Evolutionary conservation across 2,329 filamentous ascomycete species (phyloP), one percentile per base, ranked within the genome.

Genomic region (Aureobasidium melanogenum): DNA sequence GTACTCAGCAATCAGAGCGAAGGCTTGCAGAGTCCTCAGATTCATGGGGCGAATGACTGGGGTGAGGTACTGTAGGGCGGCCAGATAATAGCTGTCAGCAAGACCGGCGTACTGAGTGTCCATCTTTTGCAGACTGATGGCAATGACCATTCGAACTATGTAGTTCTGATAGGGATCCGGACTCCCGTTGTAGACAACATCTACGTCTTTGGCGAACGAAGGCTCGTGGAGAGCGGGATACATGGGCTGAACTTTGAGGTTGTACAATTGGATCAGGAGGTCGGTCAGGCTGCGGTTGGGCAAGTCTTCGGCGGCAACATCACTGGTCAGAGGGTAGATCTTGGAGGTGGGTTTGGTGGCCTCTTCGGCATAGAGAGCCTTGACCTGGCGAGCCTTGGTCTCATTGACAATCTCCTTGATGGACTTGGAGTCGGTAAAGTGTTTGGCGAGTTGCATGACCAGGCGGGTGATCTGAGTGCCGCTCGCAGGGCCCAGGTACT

Each of bases 381-480:
- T 80, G 77, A 88, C 80, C 71, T 85, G 77, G 79, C 84, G 76
- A 76, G 85, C 70, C 73, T 84, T 73, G 76, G 85, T 71, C 82
- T 92, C 88, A 3, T 92, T 90, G 34, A 97, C 89, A 54, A 97
- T 86, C 67, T 97, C 91, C 62, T 91, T 91, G 71, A 97, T 97
- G 66, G 88, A 91, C 73, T 91, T 89, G 5, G 91, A 88, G 69
- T 94, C 88, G 28, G 91, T 95, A 69, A 93, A 96, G 65, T 91
- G 88, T 76, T 96, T 97, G 58, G 93, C 93, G 74, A 96, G 86
- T 72, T 97, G 92, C 88, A 99, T 97, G 12, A 99, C 87, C 67
- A 97, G 81, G 32, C 93, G 86, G 14, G 92, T 96, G 79, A 97
- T 96, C 70, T 91, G 90, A 69, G 97, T 96, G 63, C 93, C 94